phyloP scores from a whole-genome alignment of 192 early-diverging fungal species.

The Gonapodya prolifera region DNA sequence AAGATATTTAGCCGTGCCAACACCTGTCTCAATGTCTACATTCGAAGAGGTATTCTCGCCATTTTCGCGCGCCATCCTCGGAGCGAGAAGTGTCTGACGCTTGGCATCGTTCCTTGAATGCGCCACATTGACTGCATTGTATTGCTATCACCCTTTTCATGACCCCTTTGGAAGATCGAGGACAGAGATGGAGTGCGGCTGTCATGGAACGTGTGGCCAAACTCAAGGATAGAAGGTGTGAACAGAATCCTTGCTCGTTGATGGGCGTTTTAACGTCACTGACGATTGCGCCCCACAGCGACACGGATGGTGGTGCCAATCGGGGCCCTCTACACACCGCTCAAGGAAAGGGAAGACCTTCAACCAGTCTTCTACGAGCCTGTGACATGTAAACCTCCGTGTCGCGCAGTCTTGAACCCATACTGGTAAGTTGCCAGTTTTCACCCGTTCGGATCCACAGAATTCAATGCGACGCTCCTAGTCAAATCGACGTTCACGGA shows the following conservation, averaged over 20 bases:
- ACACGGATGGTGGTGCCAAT: conserved; percentile 93
- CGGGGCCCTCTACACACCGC: conserved; percentile 79
- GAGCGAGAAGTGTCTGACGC: too few relatives aligned
- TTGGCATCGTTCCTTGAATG: too few relatives aligned
- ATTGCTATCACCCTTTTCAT: too few relatives aligned
- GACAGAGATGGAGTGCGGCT: conserved; percentile 91
- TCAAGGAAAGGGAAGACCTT: conserved; percentile 80
- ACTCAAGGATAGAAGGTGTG: conserved; percentile 64
- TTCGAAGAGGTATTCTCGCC: too few relatives aligned
- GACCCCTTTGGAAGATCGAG: conserved; percentile 55
- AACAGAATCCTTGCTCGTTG: too few relatives aligned
- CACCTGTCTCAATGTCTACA: too few relatives aligned
- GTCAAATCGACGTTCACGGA: conserved; percentile 89
- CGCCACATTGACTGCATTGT: too few relatives aligned
- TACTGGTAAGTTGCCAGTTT: conserved; percentile 59
- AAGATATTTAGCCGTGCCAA: too few relatives aligned
- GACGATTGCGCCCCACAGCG: conserved; percentile 35
- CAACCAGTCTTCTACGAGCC: conserved; percentile 90
- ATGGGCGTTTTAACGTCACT: too few relatives aligned
- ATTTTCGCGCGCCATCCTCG: too few relatives aligned
- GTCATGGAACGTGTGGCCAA: conserved; percentile 96
- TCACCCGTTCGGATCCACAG: neutral
- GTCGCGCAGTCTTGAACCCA: conserved; percentile 91
- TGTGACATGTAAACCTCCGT: conserved; percentile 91
- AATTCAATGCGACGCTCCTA: conserved; percentile 12